Evolutionary conservation across 805 yeast species (phyloP), one percentile per base, ranked within the genome.

Genomic region (Candida tammaniensis): DNA sequence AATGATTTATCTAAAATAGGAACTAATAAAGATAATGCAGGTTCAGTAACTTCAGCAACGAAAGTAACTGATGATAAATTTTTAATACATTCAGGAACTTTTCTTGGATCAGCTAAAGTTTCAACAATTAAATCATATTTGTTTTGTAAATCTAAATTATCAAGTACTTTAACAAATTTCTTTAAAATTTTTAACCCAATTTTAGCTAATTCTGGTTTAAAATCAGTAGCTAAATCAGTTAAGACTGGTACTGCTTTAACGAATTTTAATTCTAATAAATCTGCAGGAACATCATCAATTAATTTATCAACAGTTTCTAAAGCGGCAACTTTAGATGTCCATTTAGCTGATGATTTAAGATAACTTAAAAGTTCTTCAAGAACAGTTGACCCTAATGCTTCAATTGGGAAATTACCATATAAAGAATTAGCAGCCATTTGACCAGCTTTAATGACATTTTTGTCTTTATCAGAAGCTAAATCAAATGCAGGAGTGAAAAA

Each of bases 41-140:
- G 94, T 67, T 89, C 98, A 11, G 97, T 93, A 44, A 91, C 98
- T 68, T 93, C 98, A 30, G 98, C 96, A 31, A 91, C 98, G 59
- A 91, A 91, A 0, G 98, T 93, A 35, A 91, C 97, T 25, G 94
- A 84, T 2, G 96, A 83, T 44, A 91, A 74, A 27, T 91, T 78
- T 62, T 83, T 86, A 59, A 91, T 86, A 62, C 96, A 88, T 40
- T 76, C 82, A 38, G 96, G 86, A 31, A 91, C 95, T 55, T 85
- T 84, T 45, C 72, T 72, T 36, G 98, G 98, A 55, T 91, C 85
- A 30, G 94, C 88, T 60, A 93, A 73, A 32, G 98, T 91, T 45
- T 83, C 85, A 24, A 86, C 84, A 57, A 91, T 87, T 40, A 67
- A 50, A 45, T 87, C 89, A 54, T 78, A 82, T 57, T 96, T 84